Percentiles rank a stretch among this genome's conserved stretches.
These are phyloP conservation scores for Austroboletus niveus DNA, from an alignment of 1,284 basidiomycete species.

Conservation along the genomic window DNA sequence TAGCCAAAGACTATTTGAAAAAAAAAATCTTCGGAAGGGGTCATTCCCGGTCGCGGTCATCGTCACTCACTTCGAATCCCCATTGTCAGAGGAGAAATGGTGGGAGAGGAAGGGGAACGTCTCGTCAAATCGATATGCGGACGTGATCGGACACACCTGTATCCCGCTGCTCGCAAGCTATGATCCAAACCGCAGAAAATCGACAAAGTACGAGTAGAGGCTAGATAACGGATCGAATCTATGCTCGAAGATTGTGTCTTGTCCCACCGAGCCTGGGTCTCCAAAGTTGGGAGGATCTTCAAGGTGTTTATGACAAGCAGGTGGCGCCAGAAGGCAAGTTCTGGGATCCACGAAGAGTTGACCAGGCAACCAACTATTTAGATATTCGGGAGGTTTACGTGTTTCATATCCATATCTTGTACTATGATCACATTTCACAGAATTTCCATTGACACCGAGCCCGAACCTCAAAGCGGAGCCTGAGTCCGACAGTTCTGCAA, in stretches of 20 bases:
- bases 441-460: no score
- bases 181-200: not conserved
- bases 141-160: slow-evolving; percentile 16
- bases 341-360: no score
- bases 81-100: not conserved
- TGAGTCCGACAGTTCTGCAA: no score
- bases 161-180: slow-evolving; percentile 8
- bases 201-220: not conserved
- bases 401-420: no score
- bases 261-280: slow-evolving; percentile 11
- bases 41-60: slow-evolving; percentile 31
- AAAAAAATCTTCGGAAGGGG: slow-evolving; percentile 23
- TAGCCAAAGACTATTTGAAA: slow-evolving; percentile 26
- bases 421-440: no score
- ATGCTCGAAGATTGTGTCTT: slow-evolving; percentile 7
- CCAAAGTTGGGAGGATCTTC: no score
- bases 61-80: slow-evolving; percentile 18
- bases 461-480: no score
- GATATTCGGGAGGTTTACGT: no score
- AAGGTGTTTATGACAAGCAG: no score
- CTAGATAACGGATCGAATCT: slow-evolving; percentile 1
- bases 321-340: no score
- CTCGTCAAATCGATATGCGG: not conserved
- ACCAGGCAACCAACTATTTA: no score
- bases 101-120: slow-evolving; percentile 2